Evolutionary conservation across 257 asterid species (phyloP), one percentile per base, ranked within the genome.

Genomic region (Solanum dulcamara): DNA sequence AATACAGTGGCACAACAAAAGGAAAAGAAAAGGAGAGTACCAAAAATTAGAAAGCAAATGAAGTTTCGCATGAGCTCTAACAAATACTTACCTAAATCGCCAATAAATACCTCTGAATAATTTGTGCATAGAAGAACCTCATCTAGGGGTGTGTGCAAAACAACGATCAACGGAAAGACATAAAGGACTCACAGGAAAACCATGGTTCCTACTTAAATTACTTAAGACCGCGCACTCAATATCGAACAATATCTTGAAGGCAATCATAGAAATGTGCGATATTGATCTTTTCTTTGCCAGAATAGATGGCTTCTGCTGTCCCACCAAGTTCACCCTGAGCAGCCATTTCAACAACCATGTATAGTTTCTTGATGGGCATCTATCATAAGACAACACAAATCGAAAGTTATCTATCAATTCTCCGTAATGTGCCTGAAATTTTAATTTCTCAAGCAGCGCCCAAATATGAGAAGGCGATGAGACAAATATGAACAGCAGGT

Each of bases 271-370:
- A 97, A 90, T 94, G 97, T 11, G 92, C 66, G 32, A 93, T 91
- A 51, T 92, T 86, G 81, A 96, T 95, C 96, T 95, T 95, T 84
- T 91, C 90, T 88, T 90, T 86, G 44, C 99, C 98, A 6, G 97
- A 89, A 80, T 90, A 96, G 81, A 96, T 88, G 57, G 94, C 95
- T 84, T 94, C 98, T 11, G 97, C 97, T 84, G 92, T 90, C 84
- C 98, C 98, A 71, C 99, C 99, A 1, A 84, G 88, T 90, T 94
- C 98, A 28, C 98, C 99, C 86, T 95, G 98, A 79, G 98, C 98
- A 26, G 99, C 98, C 98, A 97, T 97, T 87, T 97, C 97, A 32
- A 97, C 89, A n/a, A 95, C 97, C 96, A 94, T 91, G 87, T 93
- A 97, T 4, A 95, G 91, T 91, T 93, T 97, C 90, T 97, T 97